Evolutionary conservation across 768 basidiomycete species (phyloP), one percentile per base, ranked within the genome.

Genomic region (Kwoniella pini): DNA sequence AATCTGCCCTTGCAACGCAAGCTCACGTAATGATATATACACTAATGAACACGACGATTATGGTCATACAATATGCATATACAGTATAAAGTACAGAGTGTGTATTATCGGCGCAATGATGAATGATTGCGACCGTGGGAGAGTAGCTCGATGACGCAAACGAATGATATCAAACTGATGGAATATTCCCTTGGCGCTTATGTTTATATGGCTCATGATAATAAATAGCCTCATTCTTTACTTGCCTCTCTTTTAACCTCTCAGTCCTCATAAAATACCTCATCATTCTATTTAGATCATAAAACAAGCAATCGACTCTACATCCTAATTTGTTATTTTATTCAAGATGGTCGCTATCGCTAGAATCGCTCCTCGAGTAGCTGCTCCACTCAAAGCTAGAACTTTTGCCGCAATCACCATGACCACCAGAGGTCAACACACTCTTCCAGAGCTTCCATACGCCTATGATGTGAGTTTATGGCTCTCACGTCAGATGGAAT

Each of bases 361-460:
- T 21, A 50, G 57, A 59, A 52, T 48, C 50, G 57, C 57, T 51
- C 55, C 54, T 30, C 54, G 62, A 52, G 55, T 52, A 6, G 38
- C 62, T 28, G 36, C 54, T 40, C 48, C 49, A n/a, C 33, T 57
- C 42, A 49, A 49, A 48, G 54, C 53, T 42, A 45, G 55, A 53
- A 15, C 62, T 13, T 39, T 53, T 36, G 55, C 55, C 15, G 45
- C 28, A 7, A 36, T 36, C 33, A 36, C 33, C 56, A 57, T 57
- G 56, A 19, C 56, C 13, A n/a, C 39, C 27, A 65, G 79, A 39
- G 67, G 80, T 13, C 80, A 85, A 59, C 89, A 91, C 80, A 87
- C 88, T 4, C 85, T 92, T 33, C 90, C 90, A 22, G 80, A 82
- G 63, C 85, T 91, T 30, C 86, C 87, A 5, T 94, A 91, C 78